Conservation (phyloP, 371 early-diverging fungal species). For the Mucor lusitanicus region DNA sequence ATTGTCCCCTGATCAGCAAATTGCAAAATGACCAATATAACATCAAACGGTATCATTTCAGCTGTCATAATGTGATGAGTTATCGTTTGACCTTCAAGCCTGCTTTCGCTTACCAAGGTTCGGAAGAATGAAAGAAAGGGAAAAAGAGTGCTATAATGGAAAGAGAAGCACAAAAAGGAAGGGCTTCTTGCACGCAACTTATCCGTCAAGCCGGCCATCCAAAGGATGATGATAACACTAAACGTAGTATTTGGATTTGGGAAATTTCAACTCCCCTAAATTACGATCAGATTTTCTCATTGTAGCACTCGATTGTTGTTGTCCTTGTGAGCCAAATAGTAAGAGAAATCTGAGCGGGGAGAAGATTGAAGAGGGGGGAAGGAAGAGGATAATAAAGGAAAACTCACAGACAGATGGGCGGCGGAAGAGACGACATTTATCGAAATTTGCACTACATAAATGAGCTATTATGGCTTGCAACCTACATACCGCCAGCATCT, state of each 20-base stretch:
- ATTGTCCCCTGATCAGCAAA: conserved; percentile 3
- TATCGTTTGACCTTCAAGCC: too few relatives aligned
- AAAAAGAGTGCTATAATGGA: not conserved
- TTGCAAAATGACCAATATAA: conserved; percentile 5
- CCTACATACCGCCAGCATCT: not conserved
- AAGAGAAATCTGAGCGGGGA: not conserved
- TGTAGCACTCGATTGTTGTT: not conserved
- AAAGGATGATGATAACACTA: not conserved
- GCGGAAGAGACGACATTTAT: not conserved
- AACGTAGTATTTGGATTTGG: not conserved
- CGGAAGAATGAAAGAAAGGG: not conserved
- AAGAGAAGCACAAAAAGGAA: not conserved
- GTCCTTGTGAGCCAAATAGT: not conserved
- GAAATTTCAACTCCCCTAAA: not conserved
- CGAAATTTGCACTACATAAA: not conserved
- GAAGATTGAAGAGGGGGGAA: too few relatives aligned
- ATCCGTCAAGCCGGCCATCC: not conserved
- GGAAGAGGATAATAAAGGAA: not conserved
- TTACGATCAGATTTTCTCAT: not conserved
- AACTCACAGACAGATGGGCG: not conserved
- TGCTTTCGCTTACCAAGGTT: not conserved
- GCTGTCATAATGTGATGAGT: not conserved
- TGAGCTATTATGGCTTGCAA: not conserved
- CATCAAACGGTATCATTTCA: conserved; percentile 6
- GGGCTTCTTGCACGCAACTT: not conserved